A percentile compares a stretch with the other conserved stretches of the same genome.
Evolutionary conservation across 192 early-diverging fungal species (phyloP).

Genomic region (Bifiguratus adelaidae): DNA sequence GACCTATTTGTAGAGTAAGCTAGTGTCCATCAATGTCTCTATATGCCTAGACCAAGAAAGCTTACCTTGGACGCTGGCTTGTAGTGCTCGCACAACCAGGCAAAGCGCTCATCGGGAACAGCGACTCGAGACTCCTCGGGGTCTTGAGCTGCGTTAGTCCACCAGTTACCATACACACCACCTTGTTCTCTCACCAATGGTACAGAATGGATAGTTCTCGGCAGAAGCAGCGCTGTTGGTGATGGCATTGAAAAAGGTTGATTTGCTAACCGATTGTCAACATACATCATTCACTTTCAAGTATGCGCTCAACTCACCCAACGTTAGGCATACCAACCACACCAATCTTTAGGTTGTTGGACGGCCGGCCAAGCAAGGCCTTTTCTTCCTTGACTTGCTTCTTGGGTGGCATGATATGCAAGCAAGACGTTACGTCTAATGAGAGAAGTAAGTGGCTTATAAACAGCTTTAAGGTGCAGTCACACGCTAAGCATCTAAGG

Average conservation of each 20-base stretch:
- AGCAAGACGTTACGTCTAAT: background rate
- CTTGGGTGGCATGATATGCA: conserved; percentile 68
- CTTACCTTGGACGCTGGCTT: conserved; percentile 50
- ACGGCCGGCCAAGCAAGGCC: conserved; percentile 65
- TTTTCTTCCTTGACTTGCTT: conserved; percentile 67
- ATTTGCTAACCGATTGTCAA: conserved; percentile 37
- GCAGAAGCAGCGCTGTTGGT: conserved; percentile 58
- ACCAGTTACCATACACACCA: background rate
- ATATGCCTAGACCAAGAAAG: too few species aligned
- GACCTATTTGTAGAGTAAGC: conserved; percentile 27
- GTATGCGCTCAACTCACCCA: conserved; percentile 20
- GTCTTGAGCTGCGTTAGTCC: conserved; percentile 31
- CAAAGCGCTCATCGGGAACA: conserved; percentile 85
- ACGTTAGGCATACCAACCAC: conserved; percentile 98
- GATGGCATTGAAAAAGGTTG: conserved; percentile 80
- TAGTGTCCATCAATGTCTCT: conserved; percentile 2
- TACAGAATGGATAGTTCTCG: conserved; percentile 98
- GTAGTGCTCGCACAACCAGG: conserved; percentile 64
- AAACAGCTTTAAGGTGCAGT: too few species aligned
- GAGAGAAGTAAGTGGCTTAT: background rate
- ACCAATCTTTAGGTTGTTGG: conserved; percentile 87
- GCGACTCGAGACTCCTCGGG: conserved; percentile 85
- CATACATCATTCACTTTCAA: background rate
- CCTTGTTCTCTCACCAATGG: conserved; percentile 43
- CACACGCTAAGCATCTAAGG: too few species aligned